Evolutionary conservation across 2,329 filamentous ascomycete genomes (phyloP).

Genomic region (Paramyrothecium roridum): DNA sequence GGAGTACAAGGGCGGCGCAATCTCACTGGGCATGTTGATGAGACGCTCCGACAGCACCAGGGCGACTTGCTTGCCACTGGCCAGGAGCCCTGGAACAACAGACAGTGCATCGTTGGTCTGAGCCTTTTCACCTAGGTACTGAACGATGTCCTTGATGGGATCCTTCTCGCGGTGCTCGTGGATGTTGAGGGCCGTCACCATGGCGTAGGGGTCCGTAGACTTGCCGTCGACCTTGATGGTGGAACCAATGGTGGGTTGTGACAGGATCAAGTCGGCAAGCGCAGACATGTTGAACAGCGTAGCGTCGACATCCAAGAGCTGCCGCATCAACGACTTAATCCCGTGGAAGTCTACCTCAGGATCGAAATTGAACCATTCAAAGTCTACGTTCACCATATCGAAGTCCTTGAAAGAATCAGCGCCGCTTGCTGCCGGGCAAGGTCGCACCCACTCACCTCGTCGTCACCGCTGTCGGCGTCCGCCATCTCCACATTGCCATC

Average conservation of each 20-base stretch:
- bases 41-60: conserved; percentile 88
- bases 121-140: conserved; percentile 65
- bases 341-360: conserved; percentile 91
- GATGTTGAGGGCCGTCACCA: conserved; percentile 84
- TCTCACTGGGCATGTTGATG: conserved; percentile 94
- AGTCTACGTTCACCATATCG: conserved; percentile 91
- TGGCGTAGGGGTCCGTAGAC: conserved; percentile 87
- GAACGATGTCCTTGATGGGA: conserved; percentile 65
- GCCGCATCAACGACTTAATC: conserved; percentile 82
- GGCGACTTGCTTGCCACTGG: conserved; percentile 61
- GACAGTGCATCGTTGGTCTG: conserved; percentile 52
- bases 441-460: conserved; percentile 39
- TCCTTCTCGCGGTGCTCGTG: conserved; percentile 73
- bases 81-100: conserved; percentile 55
- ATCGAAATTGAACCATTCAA: conserved; percentile 98
- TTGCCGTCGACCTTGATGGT: conserved; percentile 98
- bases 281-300: conserved; percentile 83
- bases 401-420: conserved; percentile 62
- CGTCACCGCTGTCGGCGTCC: conserved; percentile 50
- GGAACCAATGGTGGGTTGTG: conserved; percentile 83
- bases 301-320: conserved; percentile 87
- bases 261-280: conserved; percentile 80
- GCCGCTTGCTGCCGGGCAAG: background rate
- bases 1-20: conserved; percentile 88
- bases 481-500: conserved; percentile 46